Base-by-base conservation (phyloP, 2,329 filamentous ascomycete species). In the Fusarium sp. region DNA sequence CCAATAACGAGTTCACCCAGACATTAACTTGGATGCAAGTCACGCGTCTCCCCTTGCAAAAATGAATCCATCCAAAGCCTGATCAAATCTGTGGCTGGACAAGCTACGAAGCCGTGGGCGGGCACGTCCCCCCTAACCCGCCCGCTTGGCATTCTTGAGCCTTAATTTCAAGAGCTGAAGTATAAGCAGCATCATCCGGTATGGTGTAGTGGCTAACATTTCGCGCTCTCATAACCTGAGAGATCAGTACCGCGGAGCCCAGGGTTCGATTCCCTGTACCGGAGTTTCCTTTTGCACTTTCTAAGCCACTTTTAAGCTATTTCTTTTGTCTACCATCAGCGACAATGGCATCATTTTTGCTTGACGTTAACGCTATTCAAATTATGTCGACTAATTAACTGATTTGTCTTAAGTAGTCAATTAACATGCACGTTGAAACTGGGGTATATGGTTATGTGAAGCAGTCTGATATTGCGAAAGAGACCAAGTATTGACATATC, bases 131-230 rank as follows among this genome's bases (percentile, higher is more conserved):
- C 7, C 26, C 4, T 7, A 11, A 8, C 28, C 28, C 28, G 36
- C 18, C 26, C 4, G 26, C 26, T 14, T 14, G 1, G 6, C 1
- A 28, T 38, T 28, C 2, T 3, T 54, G 1, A 3, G 0, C 0
- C 0, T 0, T 4, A 5, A n/a, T 54, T 28, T 3, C 5, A 2
- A 6, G 0, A 0, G 1, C 3, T 1, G 1, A 24, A 15, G 11
- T 5, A 39, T n/a, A 28, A 54, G 20, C 51, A n/a, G 0, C 24
- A 9, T 28, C n/a, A 69, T 79, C 78, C 78, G 78, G 78, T 79
- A 80, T 80, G 78, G 78, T 80, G 78, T 80, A 80, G 77, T 80
- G 78, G 78, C 78, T 78, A 79, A 79, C 78, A 79, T 79, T 79
- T 79, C 77, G 75, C 78, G 78, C 78, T 79, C 68, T 79, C 78